Evolutionary conservation across 208 protist genomes (phyloP).

Genomic region (Naegleria fowleri): DNA sequence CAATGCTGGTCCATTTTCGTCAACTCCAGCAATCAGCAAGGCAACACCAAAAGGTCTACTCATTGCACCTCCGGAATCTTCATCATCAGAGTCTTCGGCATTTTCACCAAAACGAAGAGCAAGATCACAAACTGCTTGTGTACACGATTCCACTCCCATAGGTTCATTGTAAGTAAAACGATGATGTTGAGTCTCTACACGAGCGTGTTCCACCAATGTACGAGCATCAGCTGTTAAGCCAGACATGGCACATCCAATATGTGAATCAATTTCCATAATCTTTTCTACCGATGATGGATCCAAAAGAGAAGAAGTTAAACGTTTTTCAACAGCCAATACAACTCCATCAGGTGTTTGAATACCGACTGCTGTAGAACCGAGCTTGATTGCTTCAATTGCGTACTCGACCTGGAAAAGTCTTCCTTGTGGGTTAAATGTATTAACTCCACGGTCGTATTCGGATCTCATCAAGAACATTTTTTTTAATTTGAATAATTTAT

Average conservation of each 20-base stretch:
- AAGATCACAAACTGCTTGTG: conserved; percentile 93
- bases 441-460: conserved; percentile 97
- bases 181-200: conserved; percentile 97
- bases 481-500: not conserved
- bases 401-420: conserved; percentile 98
- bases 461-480: conserved; percentile 73
- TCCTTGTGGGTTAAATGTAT: conserved; percentile 99
- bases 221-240: conserved; percentile 96
- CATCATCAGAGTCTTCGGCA: conserved; percentile 50
- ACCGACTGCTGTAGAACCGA: conserved; percentile 96
- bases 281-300: conserved; percentile 93
- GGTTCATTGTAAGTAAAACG: conserved; percentile 98
- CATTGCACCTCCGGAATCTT: conserved; percentile 67
- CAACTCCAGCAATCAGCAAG: conserved; percentile 94
- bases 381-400: conserved; percentile 78
- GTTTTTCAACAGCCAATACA: conserved; percentile 97
- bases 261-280: conserved; percentile 93
- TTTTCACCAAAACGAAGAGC: conserved; percentile 94
- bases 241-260: conserved; percentile 90
- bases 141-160: conserved; percentile 90
- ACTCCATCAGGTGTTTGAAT: conserved; percentile 95
- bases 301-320: conserved; percentile 93
- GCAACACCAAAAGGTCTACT: conserved; percentile 97
- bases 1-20: conserved; percentile 90
- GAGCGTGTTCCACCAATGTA: conserved; percentile 95